A percentile compares a stretch with the other conserved stretches of the same genome.
Conservation (phyloP, 2,329 filamentous ascomycete species). For the Chaetomiaceae sp. region DNA sequence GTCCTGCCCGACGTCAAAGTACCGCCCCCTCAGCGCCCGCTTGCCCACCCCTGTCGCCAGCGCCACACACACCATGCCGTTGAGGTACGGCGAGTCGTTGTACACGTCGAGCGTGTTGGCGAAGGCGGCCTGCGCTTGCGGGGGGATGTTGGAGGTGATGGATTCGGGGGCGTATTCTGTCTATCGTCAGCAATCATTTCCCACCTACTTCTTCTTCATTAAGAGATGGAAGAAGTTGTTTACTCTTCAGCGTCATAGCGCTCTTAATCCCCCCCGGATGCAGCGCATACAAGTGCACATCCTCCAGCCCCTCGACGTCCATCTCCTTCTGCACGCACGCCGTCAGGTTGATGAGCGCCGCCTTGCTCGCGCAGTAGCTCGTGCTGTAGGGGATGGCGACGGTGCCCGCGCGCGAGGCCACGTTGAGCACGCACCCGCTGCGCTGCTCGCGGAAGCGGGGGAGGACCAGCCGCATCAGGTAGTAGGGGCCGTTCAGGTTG, state of each 20-base stretch:
- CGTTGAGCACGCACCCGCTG: constrained; percentile 31
- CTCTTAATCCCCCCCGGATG: constrained; percentile 32
- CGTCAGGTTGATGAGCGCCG: constrained; percentile 32
- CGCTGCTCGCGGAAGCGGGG: constrained; percentile 26
- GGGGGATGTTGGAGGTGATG: constrained; percentile 23
- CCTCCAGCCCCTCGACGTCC: constrained; percentile 28
- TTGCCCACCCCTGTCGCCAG: constrained; percentile 30
- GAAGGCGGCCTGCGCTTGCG: constrained; percentile 14
- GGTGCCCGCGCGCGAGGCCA: constrained; percentile 31
- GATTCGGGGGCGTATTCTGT: constrained; percentile 22
- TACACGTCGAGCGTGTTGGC: constrained; percentile 27
- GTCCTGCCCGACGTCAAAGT: constrained; percentile 31
- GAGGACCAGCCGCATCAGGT: constrained; percentile 30
- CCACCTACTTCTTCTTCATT: too few species aligned
- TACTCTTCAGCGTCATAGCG: constrained; percentile 30
- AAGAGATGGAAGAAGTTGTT: not conserved
- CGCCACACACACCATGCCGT: constrained; percentile 32
- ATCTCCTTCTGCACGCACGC: constrained; percentile 30
- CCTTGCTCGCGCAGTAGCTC: constrained; percentile 33
- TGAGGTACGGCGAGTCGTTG: constrained; percentile 32
- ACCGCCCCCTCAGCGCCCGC: constrained; percentile 26
- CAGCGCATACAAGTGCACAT: constrained; percentile 31
- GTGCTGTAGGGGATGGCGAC: constrained; percentile 30
- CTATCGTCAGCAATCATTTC: constrained; percentile 1
- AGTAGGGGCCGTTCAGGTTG: constrained; percentile 32